Evolutionary conservation across 805 yeast species (phyloP), one percentile per base, ranked within the genome.

Genomic region (Yamadazyma ubonensis): DNA sequence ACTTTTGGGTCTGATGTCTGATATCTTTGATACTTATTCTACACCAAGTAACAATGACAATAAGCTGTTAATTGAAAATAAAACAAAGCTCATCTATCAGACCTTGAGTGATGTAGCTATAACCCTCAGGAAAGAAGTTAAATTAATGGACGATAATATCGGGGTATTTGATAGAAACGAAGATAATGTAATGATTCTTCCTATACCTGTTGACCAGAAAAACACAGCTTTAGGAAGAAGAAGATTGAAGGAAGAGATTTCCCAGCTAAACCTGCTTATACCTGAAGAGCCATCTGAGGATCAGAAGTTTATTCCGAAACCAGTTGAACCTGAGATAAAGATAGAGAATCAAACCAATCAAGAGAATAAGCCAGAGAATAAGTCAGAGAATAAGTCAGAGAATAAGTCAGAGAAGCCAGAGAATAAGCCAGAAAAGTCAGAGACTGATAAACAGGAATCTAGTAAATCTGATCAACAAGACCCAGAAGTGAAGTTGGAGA

Each of bases 171-270:
- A 69, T 26, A 63, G 67, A 36, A 69, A 71, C 41, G 67, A 70
- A 14, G 73, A 72, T 35, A 54, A 54, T 22, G 53, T 75, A 15
- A 75, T 75, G 64, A 74, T 85, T 28, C 65, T 85, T 19, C 93
- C 95, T 1, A 73, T 84, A 2, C 71, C 74, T 29, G 76, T 85
- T 17, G 83, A 81, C 37, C 81, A 81, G 47, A 82, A 83, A 62
- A 86, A 88, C 25, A 77, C 86, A 4, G 72, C 76, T 63, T 72
- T 83, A 20, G 88, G 89, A 2, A 64, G 66, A 28, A 72, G 66
- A 46, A 82, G 83, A 55, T 63, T 83, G 36, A 60, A 66, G 7
- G 71, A 70, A 31, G 79, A 78, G 49, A 44, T 79, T 38, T 42
- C 34, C 23, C 49, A 49, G 12, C 45, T 53, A 44, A 40, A 45